Evolutionary conservation across 1,139 yeast species (phyloP).

Genomic region (Debaryomyces coudertii): DNA sequence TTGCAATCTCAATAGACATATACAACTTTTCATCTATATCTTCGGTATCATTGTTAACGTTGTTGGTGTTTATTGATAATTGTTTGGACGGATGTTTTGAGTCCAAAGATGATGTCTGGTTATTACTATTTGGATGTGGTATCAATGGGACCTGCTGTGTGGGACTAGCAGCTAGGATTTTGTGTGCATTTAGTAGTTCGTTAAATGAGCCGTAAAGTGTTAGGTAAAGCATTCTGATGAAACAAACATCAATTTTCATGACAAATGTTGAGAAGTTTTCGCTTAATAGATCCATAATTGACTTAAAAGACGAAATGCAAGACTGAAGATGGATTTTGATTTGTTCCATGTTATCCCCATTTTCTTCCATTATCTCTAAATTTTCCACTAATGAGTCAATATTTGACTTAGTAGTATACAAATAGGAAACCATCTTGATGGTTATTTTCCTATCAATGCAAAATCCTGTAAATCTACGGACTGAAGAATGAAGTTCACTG

Average conservation of each 20-base stretch:
- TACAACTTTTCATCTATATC: constrained; percentile 79
- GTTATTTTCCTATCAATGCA: constrained; percentile 67
- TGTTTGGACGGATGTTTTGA: constrained; percentile 24
- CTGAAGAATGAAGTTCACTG: constrained; percentile 71
- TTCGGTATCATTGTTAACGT: constrained; percentile 27
- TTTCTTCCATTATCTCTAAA: constrained; percentile 58
- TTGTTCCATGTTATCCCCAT: constrained; percentile 33
- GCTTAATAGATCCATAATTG: constrained; percentile 51
- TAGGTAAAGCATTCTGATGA: constrained; percentile 71
- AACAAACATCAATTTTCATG: constrained; percentile 64
- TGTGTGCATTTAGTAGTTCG: constrained; percentile 77
- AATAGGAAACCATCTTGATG: constrained; percentile 56
- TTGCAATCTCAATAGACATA: constrained; percentile 72
- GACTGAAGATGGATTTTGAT: constrained; percentile 35
- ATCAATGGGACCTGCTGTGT: constrained; percentile 4
- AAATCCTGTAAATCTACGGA: constrained; percentile 67
- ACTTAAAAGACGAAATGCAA: constrained; percentile 52
- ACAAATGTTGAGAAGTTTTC: constrained; percentile 53
- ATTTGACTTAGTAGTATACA: constrained; percentile 59
- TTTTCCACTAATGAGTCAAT: constrained; percentile 63
- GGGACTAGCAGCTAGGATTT: constrained; percentile 45
- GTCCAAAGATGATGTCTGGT: constrained; percentile 23
- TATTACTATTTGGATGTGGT: not conserved
- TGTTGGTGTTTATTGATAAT: constrained; percentile 27
- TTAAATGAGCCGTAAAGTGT: constrained; percentile 72